phyloP scores from a whole-genome alignment of 345 rosid species.

The Heritiera littoralis region DNA sequence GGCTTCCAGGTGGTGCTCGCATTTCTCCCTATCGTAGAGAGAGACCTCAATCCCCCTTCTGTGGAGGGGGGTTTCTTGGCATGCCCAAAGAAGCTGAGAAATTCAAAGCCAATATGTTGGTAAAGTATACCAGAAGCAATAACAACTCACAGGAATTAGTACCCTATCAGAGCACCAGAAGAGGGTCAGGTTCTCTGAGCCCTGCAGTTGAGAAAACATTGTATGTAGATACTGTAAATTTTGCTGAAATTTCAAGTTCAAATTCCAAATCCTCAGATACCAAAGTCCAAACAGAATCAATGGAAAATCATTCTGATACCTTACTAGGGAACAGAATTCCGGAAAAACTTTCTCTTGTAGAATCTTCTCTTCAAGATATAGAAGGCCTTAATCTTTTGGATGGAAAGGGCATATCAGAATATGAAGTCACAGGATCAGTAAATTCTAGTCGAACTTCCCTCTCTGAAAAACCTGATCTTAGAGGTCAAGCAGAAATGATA shows the following conservation, averaged over 20 bases:
- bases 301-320: constrained; percentile 18
- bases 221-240: constrained; percentile 59
- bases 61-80: constrained; percentile 47
- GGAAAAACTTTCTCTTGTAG: constrained; percentile 19
- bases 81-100: constrained; percentile 60
- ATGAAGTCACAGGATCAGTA: constrained; percentile 6
- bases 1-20: constrained; percentile 40
- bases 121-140: constrained; percentile 40
- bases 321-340: constrained; percentile 25
- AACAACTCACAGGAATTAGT: constrained; percentile 55
- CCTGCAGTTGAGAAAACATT: constrained; percentile 62
- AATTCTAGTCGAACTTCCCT: constrained; percentile 24
- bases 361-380: constrained; percentile 28
- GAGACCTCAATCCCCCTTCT: constrained; percentile 55
- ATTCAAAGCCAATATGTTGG: constrained; percentile 43
- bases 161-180: constrained; percentile 29
- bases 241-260: constrained; percentile 31
- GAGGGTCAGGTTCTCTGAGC: constrained; percentile 37
- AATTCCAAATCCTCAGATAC: constrained; percentile 32
- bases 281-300: constrained; percentile 25
- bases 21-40: constrained; percentile 58
- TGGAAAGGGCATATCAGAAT: constrained; percentile 23
- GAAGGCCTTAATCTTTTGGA: constrained; percentile 28
- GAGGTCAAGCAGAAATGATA: constrained; percentile 26
- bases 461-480: constrained; percentile 20